Evolutionary conservation across 1,284 basidiomycete genomes (phyloP), one percentile per base, ranked within the genome.

Genomic region (Moesziomyces sp.): DNA sequence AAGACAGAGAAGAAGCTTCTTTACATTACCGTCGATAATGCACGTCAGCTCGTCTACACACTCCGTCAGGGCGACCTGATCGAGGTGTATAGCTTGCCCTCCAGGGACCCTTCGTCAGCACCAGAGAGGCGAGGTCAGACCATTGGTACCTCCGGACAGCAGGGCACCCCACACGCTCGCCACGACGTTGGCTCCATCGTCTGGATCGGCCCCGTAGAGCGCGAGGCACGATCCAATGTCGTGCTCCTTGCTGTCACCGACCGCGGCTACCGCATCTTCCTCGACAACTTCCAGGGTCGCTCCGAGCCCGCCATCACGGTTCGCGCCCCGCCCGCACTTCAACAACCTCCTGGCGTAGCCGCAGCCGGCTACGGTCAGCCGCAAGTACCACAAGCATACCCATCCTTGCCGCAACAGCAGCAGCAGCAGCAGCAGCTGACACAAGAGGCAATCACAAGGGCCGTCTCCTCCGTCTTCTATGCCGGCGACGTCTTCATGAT

Each of bases 1-100:
- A 82, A 82, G 45, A 88, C 90, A n/a, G 87, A 93, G 90, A 91
- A 81, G 65, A 60, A 65, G 53, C 67, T 83, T 14, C 63, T 77
- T 48, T 63, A 54, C 38, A 58, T 83, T 44, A 59, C 74, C n/a
- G 61, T 83, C 24, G 82, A 83, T 55, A 64, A 70, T 23, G 69
- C 68, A 19, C 71, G 82, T 5, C 67, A 70, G 46, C 72, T 81
- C 42, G 62, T 83, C 2, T 83, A 83, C 54, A 76, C 77, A 3
- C 71, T 83, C 35, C 76, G 79, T 34, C 67, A 79, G 34, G 74
- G 76, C 19, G 71, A 71, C 42, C 64, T 81, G 57, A 83, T 83
- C 61, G 79, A 81, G 49, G 77, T 81, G 5, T 82, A 78, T 52
- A 56, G 62, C 44, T 64, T 83, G 14, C 78, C 79, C 34, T 64